Evolutionary conservation across 2,329 filamentous ascomycete species (phyloP).

Genomic region (Sporothrix phasma): DNA sequence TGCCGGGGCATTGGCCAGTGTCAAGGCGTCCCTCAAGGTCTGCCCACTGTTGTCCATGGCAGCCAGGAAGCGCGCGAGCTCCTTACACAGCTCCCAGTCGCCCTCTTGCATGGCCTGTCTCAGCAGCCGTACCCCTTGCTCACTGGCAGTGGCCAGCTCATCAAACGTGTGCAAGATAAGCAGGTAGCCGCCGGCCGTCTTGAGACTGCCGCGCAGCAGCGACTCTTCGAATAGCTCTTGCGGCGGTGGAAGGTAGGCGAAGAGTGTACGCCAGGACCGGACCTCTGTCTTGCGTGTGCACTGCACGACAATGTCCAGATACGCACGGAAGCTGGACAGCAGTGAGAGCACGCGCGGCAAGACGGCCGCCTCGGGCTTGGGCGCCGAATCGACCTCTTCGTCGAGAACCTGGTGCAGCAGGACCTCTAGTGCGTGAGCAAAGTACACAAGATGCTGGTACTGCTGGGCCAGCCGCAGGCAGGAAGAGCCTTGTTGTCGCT

Average conservation of each 20-base stretch:
- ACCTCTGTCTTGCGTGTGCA: conserved; percentile 96
- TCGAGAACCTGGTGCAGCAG: conserved; percentile 88
- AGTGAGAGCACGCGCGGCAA: conserved; percentile 54
- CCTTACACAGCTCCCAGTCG: conserved; percentile 93
- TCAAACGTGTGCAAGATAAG: conserved; percentile 81
- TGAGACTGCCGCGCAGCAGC: conserved; percentile 71
- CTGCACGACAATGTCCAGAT: conserved; percentile 90
- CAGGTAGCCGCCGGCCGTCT: conserved; percentile 94
- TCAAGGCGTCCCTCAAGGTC: conserved; percentile 63
- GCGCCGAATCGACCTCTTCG: conserved; percentile 67
- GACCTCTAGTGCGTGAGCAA: conserved; percentile 85
- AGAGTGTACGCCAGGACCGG: conserved; percentile 87
- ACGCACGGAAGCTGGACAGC: conserved; percentile 66
- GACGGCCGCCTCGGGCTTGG: conserved; percentile 52
- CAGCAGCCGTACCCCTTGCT: conserved; percentile 73
- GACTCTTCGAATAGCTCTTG: conserved; percentile 91
- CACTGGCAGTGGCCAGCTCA: conserved; percentile 57
- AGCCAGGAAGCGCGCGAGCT: conserved; percentile 87
- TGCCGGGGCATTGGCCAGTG: conserved; percentile 41
- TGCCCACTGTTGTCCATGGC: conserved; percentile 81
- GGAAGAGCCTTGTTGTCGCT: conserved; percentile 65
- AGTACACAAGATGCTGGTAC: conserved; percentile 82
- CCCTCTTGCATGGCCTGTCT: conserved; percentile 70
- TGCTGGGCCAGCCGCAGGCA: conserved; percentile 75
- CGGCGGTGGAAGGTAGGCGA: conserved; percentile 80